A percentile compares a stretch with the other conserved stretches of the same genome.
These are phyloP conservation scores for Boletales sp. DNA, from an alignment of 768 basidiomycete genomes.

Conservation along the genomic window DNA sequence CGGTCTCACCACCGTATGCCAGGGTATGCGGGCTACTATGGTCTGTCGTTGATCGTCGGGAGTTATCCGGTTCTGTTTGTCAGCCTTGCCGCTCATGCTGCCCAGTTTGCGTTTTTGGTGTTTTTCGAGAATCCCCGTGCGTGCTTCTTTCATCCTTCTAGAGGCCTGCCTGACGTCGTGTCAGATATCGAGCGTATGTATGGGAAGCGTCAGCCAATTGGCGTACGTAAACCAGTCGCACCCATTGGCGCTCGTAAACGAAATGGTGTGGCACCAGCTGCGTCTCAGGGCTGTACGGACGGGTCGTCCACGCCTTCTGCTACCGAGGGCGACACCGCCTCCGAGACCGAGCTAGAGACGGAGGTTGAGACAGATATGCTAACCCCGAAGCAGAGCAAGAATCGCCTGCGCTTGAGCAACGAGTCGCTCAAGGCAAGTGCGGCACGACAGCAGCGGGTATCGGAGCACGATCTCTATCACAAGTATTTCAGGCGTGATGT, in stretches of 20 bases:
- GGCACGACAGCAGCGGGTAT: slow-evolving; percentile 29
- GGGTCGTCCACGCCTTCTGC: slow-evolving; percentile 53
- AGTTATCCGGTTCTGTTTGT: slow-evolving; percentile 90
- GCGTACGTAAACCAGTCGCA: slow-evolving; percentile 69
- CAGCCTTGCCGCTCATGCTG: slow-evolving; percentile 90
- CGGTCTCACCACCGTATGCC: background rate
- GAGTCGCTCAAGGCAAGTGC: slow-evolving; percentile 3
- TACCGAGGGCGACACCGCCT: slow-evolving; percentile 71
- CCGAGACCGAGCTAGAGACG: slow-evolving; percentile 66
- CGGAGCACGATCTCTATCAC: slow-evolving; percentile 87
- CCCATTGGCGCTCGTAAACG: slow-evolving; percentile 19
- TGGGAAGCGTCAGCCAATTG: slow-evolving; percentile 87
- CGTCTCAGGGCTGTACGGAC: slow-evolving; percentile 25
- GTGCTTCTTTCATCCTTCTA: slow-evolving; percentile 27
- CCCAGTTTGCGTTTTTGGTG: slow-evolving; percentile 93
- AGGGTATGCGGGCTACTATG: slow-evolving; percentile 99
- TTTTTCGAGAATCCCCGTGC: slow-evolving; percentile 97
- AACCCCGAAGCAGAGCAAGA: slow-evolving; percentile 6
- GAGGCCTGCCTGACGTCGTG: background rate
- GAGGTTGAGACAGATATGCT: slow-evolving; percentile 50
- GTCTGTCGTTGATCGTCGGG: slow-evolving; percentile 85
- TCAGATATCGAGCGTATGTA: slow-evolving; percentile 92
- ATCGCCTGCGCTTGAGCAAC: background rate
- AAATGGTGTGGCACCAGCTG: slow-evolving; percentile 6
- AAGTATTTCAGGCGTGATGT: slow-evolving; percentile 89